Percentiles rank a stretch among this genome's conserved stretches.
These are phyloP conservation scores for Musa itinerans DNA, from an alignment of 176 grass and related monocot species.

Conservation along the genomic window DNA sequence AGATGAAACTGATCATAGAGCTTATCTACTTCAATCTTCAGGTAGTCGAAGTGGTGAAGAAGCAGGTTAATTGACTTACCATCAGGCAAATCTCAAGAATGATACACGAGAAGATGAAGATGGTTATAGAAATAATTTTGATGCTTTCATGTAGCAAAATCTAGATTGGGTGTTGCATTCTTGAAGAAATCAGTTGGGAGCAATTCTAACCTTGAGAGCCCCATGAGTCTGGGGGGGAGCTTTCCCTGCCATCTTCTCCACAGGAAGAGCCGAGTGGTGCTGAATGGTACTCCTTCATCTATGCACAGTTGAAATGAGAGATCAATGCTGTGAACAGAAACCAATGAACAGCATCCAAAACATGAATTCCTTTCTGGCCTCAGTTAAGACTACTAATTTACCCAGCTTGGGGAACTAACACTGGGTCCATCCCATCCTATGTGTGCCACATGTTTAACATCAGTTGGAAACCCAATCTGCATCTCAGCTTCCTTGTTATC, in stretches of 20 bases:
- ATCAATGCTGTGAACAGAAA: neutral
- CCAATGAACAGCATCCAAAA: neutral
- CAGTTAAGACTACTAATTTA: neutral
- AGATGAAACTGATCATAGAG: no score
- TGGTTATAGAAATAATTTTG: neutral
- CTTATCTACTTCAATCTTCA: no score
- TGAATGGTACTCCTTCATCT: constrained; percentile 93
- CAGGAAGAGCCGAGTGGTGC: constrained; percentile 41
- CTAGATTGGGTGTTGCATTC: neutral
- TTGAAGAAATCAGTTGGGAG: neutral
- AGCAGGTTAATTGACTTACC: no score
- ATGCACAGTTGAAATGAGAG: neutral
- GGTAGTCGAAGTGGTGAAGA: no score
- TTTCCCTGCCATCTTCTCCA: constrained; percentile 6
- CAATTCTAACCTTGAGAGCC: constrained; percentile 56
- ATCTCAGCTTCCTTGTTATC: constrained; percentile 56
- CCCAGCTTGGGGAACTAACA: constrained; percentile 39
- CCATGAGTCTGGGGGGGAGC: constrained; percentile 36
- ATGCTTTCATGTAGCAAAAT: neutral
- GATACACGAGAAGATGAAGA: no score
- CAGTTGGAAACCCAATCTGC: constrained; percentile 82
- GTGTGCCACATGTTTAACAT: constrained; percentile 90
- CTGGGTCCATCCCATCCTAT: constrained; percentile 64
- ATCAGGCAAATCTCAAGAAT: no score
- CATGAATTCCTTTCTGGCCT: no score